Evolutionary conservation across 1,284 basidiomycete genomes (phyloP).

Genomic region (Malassezia caprae): DNA sequence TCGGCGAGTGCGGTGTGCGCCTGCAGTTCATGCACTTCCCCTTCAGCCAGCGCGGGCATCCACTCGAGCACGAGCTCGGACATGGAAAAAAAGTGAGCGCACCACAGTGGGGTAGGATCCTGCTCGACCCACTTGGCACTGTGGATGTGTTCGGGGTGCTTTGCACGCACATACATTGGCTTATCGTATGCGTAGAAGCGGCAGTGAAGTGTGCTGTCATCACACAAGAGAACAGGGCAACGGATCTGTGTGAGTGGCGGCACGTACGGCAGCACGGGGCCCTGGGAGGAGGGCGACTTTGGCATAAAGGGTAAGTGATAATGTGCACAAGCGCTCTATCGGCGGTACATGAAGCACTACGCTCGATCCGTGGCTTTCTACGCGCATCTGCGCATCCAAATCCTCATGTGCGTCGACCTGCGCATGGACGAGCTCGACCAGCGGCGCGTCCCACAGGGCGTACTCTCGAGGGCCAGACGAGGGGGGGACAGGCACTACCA

Average conservation of each 20-base stretch:
- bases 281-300: not conserved
- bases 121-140: not conserved
- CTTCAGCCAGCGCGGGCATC: not conserved
- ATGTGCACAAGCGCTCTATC: not conserved
- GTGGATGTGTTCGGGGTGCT: not conserved
- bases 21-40: not conserved
- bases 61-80: not conserved
- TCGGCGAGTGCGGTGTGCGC: not conserved
- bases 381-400: not conserved
- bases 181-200: not conserved
- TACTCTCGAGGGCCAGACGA: not conserved
- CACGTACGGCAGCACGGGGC: not conserved
- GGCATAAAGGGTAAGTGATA: not conserved
- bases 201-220: not conserved
- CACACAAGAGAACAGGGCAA: slow-evolving; percentile 1
- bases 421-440: not conserved
- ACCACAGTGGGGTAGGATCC: not conserved
- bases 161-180: not conserved
- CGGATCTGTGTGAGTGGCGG: not conserved
- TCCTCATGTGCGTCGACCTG: not conserved
- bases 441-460: not conserved
- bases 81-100: not conserved
- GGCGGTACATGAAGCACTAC: not conserved
- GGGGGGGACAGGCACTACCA: not conserved
- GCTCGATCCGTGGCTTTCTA: not conserved